Evolutionary conservation across 805 yeast genomes (phyloP).

Genomic region (Metschnikowia santaceciliae): DNA sequence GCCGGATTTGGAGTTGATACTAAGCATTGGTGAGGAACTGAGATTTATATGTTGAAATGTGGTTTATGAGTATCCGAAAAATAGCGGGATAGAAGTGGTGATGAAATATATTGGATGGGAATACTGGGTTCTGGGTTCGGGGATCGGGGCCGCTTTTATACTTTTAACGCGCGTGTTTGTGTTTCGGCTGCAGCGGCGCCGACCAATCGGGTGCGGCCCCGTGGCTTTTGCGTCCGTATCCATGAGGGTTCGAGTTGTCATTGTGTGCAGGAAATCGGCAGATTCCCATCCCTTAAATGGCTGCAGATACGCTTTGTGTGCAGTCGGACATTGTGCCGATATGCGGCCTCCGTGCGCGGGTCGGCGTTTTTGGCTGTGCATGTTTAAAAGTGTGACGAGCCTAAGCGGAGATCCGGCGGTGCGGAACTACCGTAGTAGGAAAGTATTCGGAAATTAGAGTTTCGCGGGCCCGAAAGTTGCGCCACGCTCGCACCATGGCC

Average conservation of each 20-base stretch:
- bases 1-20: constrained; percentile 6
- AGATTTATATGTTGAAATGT: background rate
- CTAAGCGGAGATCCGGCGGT: too few species aligned
- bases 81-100: background rate
- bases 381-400: too few species aligned
- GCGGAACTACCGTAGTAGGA: too few species aligned
- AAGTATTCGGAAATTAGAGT: too few species aligned
- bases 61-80: background rate
- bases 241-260: too few species aligned
- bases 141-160: constrained; percentile 3
- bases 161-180: background rate
- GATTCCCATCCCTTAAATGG: background rate
- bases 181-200: background rate
- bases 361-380: too few species aligned
- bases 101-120: background rate
- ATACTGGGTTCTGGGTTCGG: background rate
- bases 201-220: constrained; percentile 2
- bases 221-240: background rate
- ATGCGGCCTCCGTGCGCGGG: too few species aligned
- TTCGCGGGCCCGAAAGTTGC: too few species aligned
- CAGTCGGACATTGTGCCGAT: background rate
- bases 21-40: constrained; percentile 2
- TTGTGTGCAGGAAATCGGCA: background rate
- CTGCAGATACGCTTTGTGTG: background rate
- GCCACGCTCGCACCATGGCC: too few species aligned